These are phyloP conservation scores for Adansonia madagascariensis DNA, from an alignment of 441 rosid species.

Conservation along the genomic window DNA sequence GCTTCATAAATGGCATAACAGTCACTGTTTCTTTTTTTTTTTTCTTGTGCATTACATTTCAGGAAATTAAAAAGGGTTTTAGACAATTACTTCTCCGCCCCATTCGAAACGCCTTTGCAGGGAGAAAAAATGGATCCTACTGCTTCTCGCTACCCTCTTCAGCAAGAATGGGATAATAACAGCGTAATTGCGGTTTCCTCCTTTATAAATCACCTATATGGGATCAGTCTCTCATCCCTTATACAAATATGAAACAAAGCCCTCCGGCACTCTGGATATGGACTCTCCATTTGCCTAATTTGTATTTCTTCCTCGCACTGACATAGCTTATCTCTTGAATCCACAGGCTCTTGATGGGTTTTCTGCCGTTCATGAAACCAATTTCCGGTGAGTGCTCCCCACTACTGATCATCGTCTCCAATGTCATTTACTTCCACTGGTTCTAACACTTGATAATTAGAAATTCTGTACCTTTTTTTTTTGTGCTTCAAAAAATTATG, in stretches of 20 bases:
- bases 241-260: conserved; percentile 65
- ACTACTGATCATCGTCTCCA: conserved; percentile 30
- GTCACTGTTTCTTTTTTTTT: conserved; percentile 54
- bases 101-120: conserved; percentile 18
- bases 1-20: conserved; percentile 53
- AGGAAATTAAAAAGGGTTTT: conserved; percentile 41
- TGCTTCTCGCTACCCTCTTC: conserved; percentile 81
- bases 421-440: conserved; percentile 23
- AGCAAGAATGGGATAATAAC: conserved; percentile 98
- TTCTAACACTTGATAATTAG: conserved; percentile 18
- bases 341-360: conserved; percentile 98
- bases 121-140: conserved; percentile 59
- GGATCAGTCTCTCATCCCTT: conserved; percentile 76
- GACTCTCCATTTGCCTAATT: conserved; percentile 91
- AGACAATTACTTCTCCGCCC: conserved; percentile 37
- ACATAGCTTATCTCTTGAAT: conserved; percentile 96
- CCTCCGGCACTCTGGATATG: conserved; percentile 81
- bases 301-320: conserved; percentile 76
- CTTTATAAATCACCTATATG: conserved; percentile 74
- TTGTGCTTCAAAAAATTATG: conserved; percentile 3
- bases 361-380: conserved; percentile 70
- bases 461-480: conserved; percentile 7
- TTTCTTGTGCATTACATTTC: conserved; percentile 50
- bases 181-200: conserved; percentile 99
- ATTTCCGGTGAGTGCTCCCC: conserved; percentile 69